These are phyloP conservation scores for Phytophthora pisi DNA, from an alignment of 352 stramenopile species.

Conservation along the genomic window DNA sequence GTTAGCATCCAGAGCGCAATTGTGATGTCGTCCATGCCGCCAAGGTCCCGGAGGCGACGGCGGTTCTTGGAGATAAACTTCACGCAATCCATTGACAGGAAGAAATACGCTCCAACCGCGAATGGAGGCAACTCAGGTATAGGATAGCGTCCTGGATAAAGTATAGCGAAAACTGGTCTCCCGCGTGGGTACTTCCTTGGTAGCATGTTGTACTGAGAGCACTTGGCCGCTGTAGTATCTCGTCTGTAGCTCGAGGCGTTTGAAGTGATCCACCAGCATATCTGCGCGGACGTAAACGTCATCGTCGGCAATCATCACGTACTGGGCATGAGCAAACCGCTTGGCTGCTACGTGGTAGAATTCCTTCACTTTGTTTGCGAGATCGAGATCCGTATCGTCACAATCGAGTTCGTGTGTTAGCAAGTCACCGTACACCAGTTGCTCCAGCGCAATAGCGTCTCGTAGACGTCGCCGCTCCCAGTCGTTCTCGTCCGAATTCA, in stretches of 20 bases:
- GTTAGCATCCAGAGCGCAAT: constrained; percentile 59
- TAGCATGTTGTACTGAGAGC: background rate
- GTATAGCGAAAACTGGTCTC: background rate
- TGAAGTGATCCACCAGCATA: constrained; percentile 12
- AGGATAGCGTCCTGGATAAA: constrained; percentile 37
- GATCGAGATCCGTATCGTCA: constrained; percentile 39
- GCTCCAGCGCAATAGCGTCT: constrained; percentile 22
- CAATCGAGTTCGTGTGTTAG: constrained; percentile 48
- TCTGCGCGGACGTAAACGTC: constrained; percentile 57
- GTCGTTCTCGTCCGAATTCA: background rate
- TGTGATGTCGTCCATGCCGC: constrained; percentile 61
- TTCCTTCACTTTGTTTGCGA: constrained; percentile 46
- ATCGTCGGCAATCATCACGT: constrained; percentile 67
- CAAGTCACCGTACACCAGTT: constrained; percentile 41
- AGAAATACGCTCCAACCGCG: constrained; percentile 49
- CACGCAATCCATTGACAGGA: constrained; percentile 55
- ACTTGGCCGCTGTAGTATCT: constrained; percentile 46
- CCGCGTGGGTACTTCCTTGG: background rate
- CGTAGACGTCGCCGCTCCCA: background rate
- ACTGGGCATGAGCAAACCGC: constrained; percentile 20
- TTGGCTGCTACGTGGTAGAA: constrained; percentile 40
- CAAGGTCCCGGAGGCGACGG: constrained; percentile 29
- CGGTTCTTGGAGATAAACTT: constrained; percentile 47
- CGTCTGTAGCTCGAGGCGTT: background rate
- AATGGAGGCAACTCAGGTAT: constrained; percentile 42